Evolutionary conservation across 768 basidiomycete genomes (phyloP), one percentile per base, ranked within the genome.

Genomic region (Suillus occidentalis): DNA sequence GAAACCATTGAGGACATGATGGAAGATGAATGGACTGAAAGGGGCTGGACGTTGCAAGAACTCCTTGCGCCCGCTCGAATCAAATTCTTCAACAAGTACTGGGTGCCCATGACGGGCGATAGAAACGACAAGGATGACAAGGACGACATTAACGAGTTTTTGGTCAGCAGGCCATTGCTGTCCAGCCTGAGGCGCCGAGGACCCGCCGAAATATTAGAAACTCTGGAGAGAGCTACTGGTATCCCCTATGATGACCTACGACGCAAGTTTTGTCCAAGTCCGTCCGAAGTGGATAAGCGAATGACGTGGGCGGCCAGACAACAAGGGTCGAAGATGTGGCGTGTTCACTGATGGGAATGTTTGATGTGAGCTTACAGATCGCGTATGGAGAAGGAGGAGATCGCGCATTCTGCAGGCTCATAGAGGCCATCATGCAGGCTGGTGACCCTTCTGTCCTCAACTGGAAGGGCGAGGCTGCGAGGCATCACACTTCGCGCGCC

Each of bases 301-400:
- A 63, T 71, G 50, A 59, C 22, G 9, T 69, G 70, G 70, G 70
- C 69, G 22, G 63, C 70, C 6, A 59, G 59, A 71, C 70, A 37
- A 68, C 67, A 34, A 50, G 67, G 25, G 55, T 47, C n/a, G 69
- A 70, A 59, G 70, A 71, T 52, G 57, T 43, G 37, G 67, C 69
- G 16, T 71, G 69, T 47, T 68, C 65, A 6, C 43, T 71, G 18
- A 56, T 71, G 58, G 68, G 64, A 6, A 43, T 71, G 7, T 66
- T 71, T 50, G 60, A 63, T 28, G 66, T 67, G 31, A 57, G 57
- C 43, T 36, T 71, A 25, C 53, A 64, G 13, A 63, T 69, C 34
- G 58, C 56, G 6, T 71, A 71, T 52, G 70, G 70, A 31, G 69
- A 66, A 49, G 70, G 70, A 16, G 50, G 31, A 53, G 62, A 66